phyloP scores from a whole-genome alignment of 2,329 filamentous ascomycete genomes.

The Alternaria alternata region DNA sequence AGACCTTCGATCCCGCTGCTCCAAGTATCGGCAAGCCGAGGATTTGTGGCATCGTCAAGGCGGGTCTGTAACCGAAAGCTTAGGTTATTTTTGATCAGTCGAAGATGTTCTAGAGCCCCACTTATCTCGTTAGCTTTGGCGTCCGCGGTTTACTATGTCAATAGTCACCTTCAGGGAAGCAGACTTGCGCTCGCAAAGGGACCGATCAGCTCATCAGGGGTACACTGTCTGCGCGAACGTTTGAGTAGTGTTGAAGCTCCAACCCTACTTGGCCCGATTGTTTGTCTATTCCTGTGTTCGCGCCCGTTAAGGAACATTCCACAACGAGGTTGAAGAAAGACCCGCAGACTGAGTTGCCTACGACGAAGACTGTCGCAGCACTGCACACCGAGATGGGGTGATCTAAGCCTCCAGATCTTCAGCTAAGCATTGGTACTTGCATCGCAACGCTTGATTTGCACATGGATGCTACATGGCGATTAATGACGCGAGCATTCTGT shows the following conservation, averaged over 20 bases:
- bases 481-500: neutral
- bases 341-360: neutral
- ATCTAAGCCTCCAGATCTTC: neutral
- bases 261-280: slow-evolving; percentile 1
- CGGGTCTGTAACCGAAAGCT: slow-evolving; percentile 18
- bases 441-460: slow-evolving; percentile 1
- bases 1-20: neutral
- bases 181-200: slow-evolving; percentile 3
- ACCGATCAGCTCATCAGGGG: slow-evolving; percentile 5
- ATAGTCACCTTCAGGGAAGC: slow-evolving; percentile 17
- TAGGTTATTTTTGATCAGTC: slow-evolving; percentile 20
- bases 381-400: neutral
- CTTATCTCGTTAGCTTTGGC: slow-evolving; percentile 11
- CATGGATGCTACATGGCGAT: slow-evolving; percentile 4
- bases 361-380: neutral
- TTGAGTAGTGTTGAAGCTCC: slow-evolving; percentile 5
- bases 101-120: slow-evolving; percentile 12
- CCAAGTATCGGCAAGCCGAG: slow-evolving; percentile 1
- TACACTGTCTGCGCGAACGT: slow-evolving; percentile 9
- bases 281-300: neutral
- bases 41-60: neutral
- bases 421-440: slow-evolving; percentile 4
- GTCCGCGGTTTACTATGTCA: slow-evolving; percentile 23
- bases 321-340: neutral
- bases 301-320: neutral